Base-by-base conservation (phyloP, 2,329 filamentous ascomycete species). In the Penicillium janthinellum region DNA sequence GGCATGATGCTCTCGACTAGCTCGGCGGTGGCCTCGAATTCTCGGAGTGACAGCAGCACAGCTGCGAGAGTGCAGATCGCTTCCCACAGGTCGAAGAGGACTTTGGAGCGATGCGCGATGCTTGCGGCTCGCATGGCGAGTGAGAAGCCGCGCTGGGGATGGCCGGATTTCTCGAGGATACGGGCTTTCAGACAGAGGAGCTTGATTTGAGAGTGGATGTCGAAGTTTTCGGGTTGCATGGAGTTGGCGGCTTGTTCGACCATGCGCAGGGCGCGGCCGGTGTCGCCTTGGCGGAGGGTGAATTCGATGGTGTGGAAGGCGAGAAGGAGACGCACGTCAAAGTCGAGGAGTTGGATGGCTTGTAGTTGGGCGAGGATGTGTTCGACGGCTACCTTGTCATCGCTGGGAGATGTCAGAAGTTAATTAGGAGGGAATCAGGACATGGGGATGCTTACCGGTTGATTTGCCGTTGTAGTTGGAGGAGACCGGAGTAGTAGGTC, bases 131-230 rank as follows among this genome's bases (percentile, higher is more conserved):
- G 84, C 68, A 96, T 82, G 4, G 87, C 87, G 5, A 93, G 82
- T 2, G 90, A 91, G 73, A 96, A 92, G 0, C 87, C 91, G 60
- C 89, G 86, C 66, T 91, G 85, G 0, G 91, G 84, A 2, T 88
- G 85, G 2, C 88, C 89, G 45, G 85, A 86, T 65, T 83, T 84
- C 56, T 86, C 84, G 57, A 92, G 86, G 3, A 96, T 82, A 5
- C 85, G 82, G 0, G 87, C 88, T 73, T 96, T 96, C 51, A 88
- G 77, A 2, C 91, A 82, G 14, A 96, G 83, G 0, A 96, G 82
- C 31, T 86, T 85, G 51, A 95, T 81, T 38, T 89, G 87, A 25
- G 90, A 82, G 4, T 87, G 82, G 34, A 94, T 78, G 70, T 91
- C 88, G 55, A 83, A 83, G 56, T 81, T 81, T 52, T 84, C 81